Base-by-base conservation (phyloP, 2,329 filamentous ascomycete genomes). In the Alternaria angustiovoidea region DNA sequence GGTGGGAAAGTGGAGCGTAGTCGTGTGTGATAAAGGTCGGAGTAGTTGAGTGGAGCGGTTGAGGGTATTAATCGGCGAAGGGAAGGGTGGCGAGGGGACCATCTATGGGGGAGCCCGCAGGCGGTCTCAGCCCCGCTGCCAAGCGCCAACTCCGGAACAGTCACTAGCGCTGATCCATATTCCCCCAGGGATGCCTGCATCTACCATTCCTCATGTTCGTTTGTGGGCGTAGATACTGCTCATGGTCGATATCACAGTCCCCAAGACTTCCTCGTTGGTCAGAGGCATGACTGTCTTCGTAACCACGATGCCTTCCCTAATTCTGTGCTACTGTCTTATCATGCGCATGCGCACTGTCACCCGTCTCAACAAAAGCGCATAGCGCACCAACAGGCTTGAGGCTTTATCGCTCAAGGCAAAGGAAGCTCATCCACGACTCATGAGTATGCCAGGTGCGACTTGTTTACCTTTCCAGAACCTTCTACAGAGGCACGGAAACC, bases 51-150 rank as follows among this genome's bases (percentile, higher is more conserved):
- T 42, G 44, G 44, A 42, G 44, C 26, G 43, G 47, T 42, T 28
- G 57, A 51, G 47, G 47, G 32, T 60, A 60, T 47, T 60, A 57
- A 57, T 34, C 53, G 46, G 57, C 46, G 32, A 51, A 59, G 53
- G 57, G 46, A 44, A 59, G 53, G 22, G 57, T 60, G 57, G 57
- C 57, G 53, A 60, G 53, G 48, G 57, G 51, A 56, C 34, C 41
- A 41, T 51, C 34, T 30, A 24, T 22, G 41, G 41, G 41, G 36
- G 36, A 54, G 51, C 51, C 57, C 39, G 44, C 24, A 47, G 39
- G 51, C 47, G 57, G 57, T 60, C 57, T 60, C 57, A 57, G 57
- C 57, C 57, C 57, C 57, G 28, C 57, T 57, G 46, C 57, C 57
- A 51, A 60, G 53, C n/a, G 20, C 16, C 46, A 38, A 38, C 30